These are phyloP conservation scores for Phyllosticta capitalensis DNA, from an alignment of 2,329 filamentous ascomycete genomes.

Conservation along the genomic window DNA sequence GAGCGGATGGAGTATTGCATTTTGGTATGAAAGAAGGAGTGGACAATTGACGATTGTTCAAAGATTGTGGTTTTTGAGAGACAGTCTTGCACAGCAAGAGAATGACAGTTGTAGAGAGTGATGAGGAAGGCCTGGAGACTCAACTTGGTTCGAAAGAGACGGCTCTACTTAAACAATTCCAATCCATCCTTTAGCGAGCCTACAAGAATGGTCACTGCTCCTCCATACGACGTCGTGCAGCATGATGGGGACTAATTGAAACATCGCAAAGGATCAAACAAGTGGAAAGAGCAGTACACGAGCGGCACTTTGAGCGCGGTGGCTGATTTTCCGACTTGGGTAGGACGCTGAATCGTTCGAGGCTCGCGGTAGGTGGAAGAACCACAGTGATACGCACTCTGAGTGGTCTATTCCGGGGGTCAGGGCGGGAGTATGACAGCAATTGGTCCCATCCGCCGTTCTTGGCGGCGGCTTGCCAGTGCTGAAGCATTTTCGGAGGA, in stretches of 20 bases:
- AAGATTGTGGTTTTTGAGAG: not conserved
- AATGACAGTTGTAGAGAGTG: constrained; percentile 3
- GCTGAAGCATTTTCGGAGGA: not conserved
- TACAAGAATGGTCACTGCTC: not conserved
- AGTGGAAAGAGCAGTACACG: not conserved
- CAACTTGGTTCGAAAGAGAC: not conserved
- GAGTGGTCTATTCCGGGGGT: not conserved
- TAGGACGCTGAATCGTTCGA: not conserved
- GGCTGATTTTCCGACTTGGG: not conserved
- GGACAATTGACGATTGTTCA: constrained; percentile 6
- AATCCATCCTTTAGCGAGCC: not conserved
- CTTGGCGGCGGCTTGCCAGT: constrained; percentile 8
- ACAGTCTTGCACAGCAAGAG: constrained; percentile 10
- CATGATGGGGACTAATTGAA: not conserved
- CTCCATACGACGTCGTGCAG: not conserved
- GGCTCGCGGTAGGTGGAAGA: constrained; percentile 8
- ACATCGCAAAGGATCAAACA: not conserved
- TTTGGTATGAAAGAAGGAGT: not conserved
- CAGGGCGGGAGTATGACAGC: not conserved
- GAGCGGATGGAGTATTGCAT: constrained; percentile 10
- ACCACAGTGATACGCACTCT: not conserved
- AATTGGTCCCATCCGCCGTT: not conserved
- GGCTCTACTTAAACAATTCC: not conserved
- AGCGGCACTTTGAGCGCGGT: not conserved
- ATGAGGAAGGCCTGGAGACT: constrained; percentile 7